Percentiles rank a stretch among this genome's conserved stretches.
Evolutionary conservation across 768 basidiomycete species (phyloP).

Genomic region (Boletus sp.): DNA sequence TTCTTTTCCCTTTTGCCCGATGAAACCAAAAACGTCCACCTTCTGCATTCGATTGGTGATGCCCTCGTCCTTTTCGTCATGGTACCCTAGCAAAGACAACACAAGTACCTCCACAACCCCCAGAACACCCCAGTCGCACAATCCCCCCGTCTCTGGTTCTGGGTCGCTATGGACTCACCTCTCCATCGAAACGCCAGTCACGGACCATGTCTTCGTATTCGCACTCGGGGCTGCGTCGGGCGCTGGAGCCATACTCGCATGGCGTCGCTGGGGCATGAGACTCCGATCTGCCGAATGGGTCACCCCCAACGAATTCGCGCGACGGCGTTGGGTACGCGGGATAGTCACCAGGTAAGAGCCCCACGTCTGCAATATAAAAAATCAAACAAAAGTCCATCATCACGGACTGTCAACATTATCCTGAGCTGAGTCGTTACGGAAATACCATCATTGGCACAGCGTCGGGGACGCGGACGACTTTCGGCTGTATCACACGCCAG

Average conservation of each 20-base stretch:
- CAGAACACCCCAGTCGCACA: not conserved
- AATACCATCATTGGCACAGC: slow-evolving; percentile 33
- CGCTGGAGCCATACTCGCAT: slow-evolving; percentile 26
- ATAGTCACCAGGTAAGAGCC: slow-evolving; percentile 69
- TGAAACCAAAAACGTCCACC: not conserved
- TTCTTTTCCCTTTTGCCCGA: too few species aligned
- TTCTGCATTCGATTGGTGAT: not conserved
- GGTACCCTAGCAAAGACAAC: slow-evolving; percentile 6
- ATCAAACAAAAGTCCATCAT: not conserved
- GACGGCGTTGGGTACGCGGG: slow-evolving; percentile 71
- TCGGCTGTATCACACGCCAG: slow-evolving; percentile 78
- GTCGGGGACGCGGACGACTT: slow-evolving; percentile 91
- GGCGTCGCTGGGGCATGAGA: slow-evolving; percentile 53
- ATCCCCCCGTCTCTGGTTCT: not conserved
- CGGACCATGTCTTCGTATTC: slow-evolving; percentile 5
- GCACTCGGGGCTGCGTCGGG: slow-evolving; percentile 16
- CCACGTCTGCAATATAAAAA: not conserved
- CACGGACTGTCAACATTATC: not conserved
- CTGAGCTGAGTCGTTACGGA: slow-evolving; percentile 1
- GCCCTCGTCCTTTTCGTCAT: slow-evolving; percentile 3
- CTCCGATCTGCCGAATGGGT: slow-evolving; percentile 68
- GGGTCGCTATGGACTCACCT: not conserved
- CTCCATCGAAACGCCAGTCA: not conserved
- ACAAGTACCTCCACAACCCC: not conserved
- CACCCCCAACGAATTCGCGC: slow-evolving; percentile 55